Evolutionary conservation across 768 basidiomycete genomes (phyloP).

Genomic region (Macrocybe gigantea): DNA sequence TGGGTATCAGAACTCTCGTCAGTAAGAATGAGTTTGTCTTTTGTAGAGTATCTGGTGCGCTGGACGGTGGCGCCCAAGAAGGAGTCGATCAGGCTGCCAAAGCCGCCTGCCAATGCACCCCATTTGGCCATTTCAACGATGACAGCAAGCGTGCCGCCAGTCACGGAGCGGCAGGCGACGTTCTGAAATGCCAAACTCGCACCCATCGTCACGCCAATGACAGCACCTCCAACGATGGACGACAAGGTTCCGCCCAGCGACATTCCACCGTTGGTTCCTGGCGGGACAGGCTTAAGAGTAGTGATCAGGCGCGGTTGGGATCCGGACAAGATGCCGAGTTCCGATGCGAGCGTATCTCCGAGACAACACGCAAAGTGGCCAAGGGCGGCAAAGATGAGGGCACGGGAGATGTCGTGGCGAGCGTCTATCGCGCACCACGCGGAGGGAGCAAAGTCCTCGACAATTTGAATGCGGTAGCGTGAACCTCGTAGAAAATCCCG

Average conservation of each 20-base stretch:
- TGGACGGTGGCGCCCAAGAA: slow-evolving; percentile 86
- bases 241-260: slow-evolving; percentile 70
- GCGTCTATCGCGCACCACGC: slow-evolving; percentile 62
- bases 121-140: slow-evolving; percentile 42
- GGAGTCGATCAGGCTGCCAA: slow-evolving; percentile 87
- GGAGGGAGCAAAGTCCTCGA: slow-evolving; percentile 28
- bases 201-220: slow-evolving; percentile 64
- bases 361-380: slow-evolving; percentile 90
- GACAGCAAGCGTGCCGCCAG: slow-evolving; percentile 29
- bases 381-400: slow-evolving; percentile 55
- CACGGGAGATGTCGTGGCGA: slow-evolving; percentile 38
- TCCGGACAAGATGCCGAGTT: slow-evolving; percentile 80
- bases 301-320: slow-evolving; percentile 73
- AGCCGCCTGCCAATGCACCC: slow-evolving; percentile 61
- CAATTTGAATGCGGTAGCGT: slow-evolving; percentile 12
- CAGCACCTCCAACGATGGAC: slow-evolving; percentile 64
- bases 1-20: slow-evolving; percentile 31
- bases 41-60: slow-evolving; percentile 63
- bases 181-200: slow-evolving; percentile 58
- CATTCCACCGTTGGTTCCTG: slow-evolving; percentile 89
- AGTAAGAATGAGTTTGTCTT: slow-evolving; percentile 57
- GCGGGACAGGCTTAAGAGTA: slow-evolving; percentile 67
- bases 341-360: slow-evolving; percentile 90
- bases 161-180: slow-evolving; percentile 37
- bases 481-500: slow-evolving; percentile 1